Evolutionary conservation across 345 rosid species (phyloP).

Genomic region (Citrus inodora): DNA sequence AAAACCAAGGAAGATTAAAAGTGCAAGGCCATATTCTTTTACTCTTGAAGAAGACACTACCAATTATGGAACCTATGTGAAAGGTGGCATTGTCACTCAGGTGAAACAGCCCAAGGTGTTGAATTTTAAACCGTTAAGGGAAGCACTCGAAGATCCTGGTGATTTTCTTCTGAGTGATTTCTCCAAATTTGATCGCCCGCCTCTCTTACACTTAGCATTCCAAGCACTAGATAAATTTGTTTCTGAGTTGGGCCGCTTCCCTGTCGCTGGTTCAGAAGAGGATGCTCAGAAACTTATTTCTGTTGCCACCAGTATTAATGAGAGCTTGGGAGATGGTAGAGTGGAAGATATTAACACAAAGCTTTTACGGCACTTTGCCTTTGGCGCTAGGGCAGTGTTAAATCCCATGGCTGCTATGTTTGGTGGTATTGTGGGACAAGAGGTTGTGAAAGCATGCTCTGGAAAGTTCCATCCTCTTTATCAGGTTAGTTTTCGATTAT

Average conservation of each 20-base stretch:
- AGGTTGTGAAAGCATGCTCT: constrained; percentile 97
- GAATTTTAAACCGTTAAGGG: constrained; percentile 82
- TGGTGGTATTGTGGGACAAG: constrained; percentile 98
- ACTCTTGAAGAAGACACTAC: constrained; percentile 86
- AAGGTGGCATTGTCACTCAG: constrained; percentile 97
- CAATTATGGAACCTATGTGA: constrained; percentile 54
- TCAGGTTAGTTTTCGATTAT: constrained; percentile 52
- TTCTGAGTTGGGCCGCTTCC: constrained; percentile 67
- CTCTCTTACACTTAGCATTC: constrained; percentile 88
- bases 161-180: constrained; percentile 94
- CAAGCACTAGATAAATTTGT: constrained; percentile 87
- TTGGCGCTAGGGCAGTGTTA: constrained; percentile 91
- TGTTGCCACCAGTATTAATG: constrained; percentile 59
- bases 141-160: constrained; percentile 89
- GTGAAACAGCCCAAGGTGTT: constrained; percentile 84
- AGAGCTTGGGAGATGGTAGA: constrained; percentile 62
- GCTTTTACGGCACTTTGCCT: constrained; percentile 80
- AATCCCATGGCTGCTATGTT: constrained; percentile 99
- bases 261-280: constrained; percentile 86
- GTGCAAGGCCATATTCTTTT: constrained; percentile 84
- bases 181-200: constrained; percentile 89
- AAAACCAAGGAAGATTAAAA: constrained; percentile 85
- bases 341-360: constrained; percentile 72
- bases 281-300: constrained; percentile 81
- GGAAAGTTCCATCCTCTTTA: constrained; percentile 95